Conservation (phyloP, 805 yeast genomes). For the Starmerella floris region DNA sequence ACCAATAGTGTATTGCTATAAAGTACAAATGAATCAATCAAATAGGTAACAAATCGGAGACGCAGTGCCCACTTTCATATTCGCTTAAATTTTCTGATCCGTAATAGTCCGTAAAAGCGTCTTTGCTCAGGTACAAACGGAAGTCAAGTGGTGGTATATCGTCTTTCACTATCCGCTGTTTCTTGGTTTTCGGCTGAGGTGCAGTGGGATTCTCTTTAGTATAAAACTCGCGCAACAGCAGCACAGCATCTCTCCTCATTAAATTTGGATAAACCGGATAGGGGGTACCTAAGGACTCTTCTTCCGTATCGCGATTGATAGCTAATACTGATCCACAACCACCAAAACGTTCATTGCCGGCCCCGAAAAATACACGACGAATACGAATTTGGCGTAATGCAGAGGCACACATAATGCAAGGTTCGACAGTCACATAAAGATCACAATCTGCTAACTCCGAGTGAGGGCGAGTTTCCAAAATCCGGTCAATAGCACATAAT, state of each 20-base stretch:
- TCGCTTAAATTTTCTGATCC: conserved; percentile 31
- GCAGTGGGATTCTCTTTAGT: conserved; percentile 74
- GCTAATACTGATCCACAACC: conserved; percentile 82
- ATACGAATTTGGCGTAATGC: conserved; percentile 73
- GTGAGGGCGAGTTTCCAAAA: conserved; percentile 29
- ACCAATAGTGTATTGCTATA: background rate
- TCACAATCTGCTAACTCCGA: conserved; percentile 39
- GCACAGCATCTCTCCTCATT: conserved; percentile 65
- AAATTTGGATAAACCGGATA: conserved; percentile 66
- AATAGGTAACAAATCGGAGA: background rate
- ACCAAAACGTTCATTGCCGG: conserved; percentile 91
- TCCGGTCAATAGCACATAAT: conserved; percentile 57
- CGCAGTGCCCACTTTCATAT: conserved; percentile 11
- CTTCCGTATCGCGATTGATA: conserved; percentile 36
- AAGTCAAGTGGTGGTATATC: conserved; percentile 43
- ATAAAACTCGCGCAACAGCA: conserved; percentile 69
- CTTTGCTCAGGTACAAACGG: conserved; percentile 37
- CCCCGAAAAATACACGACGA: conserved; percentile 67
- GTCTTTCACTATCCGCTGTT: conserved; percentile 40
- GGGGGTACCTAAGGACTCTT: conserved; percentile 22
- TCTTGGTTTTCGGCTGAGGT: conserved; percentile 66
- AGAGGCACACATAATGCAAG: conserved; percentile 96
- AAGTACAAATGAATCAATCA: background rate
- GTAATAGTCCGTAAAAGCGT: conserved; percentile 40
- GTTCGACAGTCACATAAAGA: conserved; percentile 90